Percentiles rank a stretch among this genome's conserved stretches.
phyloP scores from a whole-genome alignment of 148 eudicot species.

The Suaeda aralocaspica region DNA sequence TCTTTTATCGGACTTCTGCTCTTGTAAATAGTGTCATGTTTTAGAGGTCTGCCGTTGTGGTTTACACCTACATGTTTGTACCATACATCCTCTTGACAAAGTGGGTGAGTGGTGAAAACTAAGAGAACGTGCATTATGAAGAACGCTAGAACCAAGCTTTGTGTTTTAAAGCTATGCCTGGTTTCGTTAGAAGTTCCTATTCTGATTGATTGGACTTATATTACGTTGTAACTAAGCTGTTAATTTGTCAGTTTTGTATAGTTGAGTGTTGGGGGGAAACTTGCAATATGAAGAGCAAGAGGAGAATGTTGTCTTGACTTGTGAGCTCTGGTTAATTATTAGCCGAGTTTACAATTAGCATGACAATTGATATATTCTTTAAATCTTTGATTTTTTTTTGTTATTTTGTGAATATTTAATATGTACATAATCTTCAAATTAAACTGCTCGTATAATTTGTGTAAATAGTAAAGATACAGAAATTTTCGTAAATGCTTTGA shows the following conservation, averaged over 20 bases:
- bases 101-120: slow-evolving; percentile 1
- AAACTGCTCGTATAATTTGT: slow-evolving; percentile 1
- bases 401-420: neutral
- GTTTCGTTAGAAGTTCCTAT: neutral
- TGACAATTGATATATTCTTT: neutral
- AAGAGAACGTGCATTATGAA: neutral
- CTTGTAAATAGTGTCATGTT: slow-evolving; percentile 23
- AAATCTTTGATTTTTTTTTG: neutral
- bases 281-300: neutral
- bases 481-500: neutral
- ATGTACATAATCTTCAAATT: slow-evolving; percentile 2
- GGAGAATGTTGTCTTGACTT: neutral
- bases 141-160: neutral
- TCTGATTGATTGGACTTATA: slow-evolving; percentile 15
- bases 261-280: neutral
- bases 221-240: neutral
- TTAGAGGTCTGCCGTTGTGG: slow-evolving; percentile 9
- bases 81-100: neutral
- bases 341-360: too few relatives aligned
- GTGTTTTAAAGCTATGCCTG: slow-evolving; percentile 11
- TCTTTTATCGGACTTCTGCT: slow-evolving; percentile 7
- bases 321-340: too few relatives aligned
- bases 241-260: slow-evolving; percentile 1
- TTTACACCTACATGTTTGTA: neutral
- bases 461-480: neutral